Evolutionary conservation across 306 rosid species (phyloP).

Genomic region (Fragaria vesca): DNA sequence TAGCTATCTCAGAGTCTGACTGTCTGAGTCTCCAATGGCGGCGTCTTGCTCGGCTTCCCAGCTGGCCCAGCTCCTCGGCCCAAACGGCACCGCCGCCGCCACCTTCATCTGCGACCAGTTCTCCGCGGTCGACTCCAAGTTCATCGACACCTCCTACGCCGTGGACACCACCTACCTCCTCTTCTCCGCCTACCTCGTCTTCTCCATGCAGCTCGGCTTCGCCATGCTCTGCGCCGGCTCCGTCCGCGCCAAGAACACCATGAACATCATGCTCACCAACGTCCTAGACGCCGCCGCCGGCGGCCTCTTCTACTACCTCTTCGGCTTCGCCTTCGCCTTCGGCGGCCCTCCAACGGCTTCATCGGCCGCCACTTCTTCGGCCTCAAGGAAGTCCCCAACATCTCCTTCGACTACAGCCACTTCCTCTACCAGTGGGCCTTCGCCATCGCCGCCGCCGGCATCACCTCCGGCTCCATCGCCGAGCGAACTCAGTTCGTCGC

Average conservation of each 20-base stretch:
- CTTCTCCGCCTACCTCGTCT: conserved; percentile 92
- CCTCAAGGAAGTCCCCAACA: conserved; percentile 44
- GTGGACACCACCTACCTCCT: conserved; percentile 77
- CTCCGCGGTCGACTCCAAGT: conserved; percentile 25
- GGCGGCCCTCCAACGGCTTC: conserved; percentile 76
- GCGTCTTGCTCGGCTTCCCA: conserved; percentile 37
- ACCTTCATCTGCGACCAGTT: conserved; percentile 53
- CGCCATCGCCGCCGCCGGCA: conserved; percentile 95
- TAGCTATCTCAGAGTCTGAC: neutral
- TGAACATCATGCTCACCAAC: conserved; percentile 99
- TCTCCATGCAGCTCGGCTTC: conserved; percentile 96
- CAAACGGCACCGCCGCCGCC: conserved; percentile 68
- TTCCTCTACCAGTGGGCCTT: conserved; percentile 98
- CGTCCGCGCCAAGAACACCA: conserved; percentile 97
- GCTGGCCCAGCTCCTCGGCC: conserved; percentile 50
- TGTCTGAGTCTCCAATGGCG: conserved; percentile 40
- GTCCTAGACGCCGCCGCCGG: conserved; percentile 94
- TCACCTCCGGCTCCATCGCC: conserved; percentile 88
- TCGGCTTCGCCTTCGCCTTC: conserved; percentile 91
- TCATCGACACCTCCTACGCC: conserved; percentile 52
- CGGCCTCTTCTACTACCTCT: conserved; percentile 81
- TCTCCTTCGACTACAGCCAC: conserved; percentile 38
- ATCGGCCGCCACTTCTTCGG: conserved; percentile 80
- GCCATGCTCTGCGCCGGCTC: conserved; percentile 99
- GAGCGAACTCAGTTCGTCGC: conserved; percentile 93